These are phyloP conservation scores for Penicillium sumatraense DNA, from an alignment of 2,329 filamentous ascomycete genomes.

Conservation along the genomic window DNA sequence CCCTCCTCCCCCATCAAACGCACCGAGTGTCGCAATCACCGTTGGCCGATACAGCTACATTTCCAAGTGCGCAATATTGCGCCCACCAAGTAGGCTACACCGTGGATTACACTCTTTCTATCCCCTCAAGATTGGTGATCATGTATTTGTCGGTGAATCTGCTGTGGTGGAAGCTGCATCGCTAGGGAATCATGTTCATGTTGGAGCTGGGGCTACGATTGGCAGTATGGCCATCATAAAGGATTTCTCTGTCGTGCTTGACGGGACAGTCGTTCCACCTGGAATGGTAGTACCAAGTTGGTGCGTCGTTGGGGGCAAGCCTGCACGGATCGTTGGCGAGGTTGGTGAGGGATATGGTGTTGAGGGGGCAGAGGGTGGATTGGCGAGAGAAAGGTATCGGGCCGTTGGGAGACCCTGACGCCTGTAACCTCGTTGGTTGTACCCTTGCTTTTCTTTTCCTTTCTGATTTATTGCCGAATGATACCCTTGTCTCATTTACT, in stretches of 20 bases:
- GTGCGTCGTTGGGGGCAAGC: slow-evolving; percentile 83
- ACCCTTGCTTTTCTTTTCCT: slow-evolving; percentile 1
- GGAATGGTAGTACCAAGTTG: slow-evolving; percentile 94
- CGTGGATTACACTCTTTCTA: slow-evolving; percentile 70
- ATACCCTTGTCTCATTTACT: slow-evolving; percentile 21
- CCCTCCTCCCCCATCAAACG: slow-evolving; percentile 35
- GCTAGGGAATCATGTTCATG: slow-evolving; percentile 83
- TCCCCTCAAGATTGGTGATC: slow-evolving; percentile 89
- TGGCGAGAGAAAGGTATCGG: slow-evolving; percentile 49
- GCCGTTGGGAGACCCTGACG: slow-evolving; percentile 38
- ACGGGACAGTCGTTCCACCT: slow-evolving; percentile 79
- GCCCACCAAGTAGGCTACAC: slow-evolving; percentile 81
- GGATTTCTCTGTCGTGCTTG: slow-evolving; percentile 86
- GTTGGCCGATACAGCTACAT: slow-evolving; percentile 94
- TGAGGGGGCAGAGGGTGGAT: slow-evolving; percentile 49
- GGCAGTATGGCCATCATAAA: slow-evolving; percentile 91
- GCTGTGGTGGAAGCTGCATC: slow-evolving; percentile 81
- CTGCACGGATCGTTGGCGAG: slow-evolving; percentile 80
- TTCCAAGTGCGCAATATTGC: slow-evolving; percentile 74
- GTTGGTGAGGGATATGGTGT: slow-evolving; percentile 58
- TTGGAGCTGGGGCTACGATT: slow-evolving; percentile 76
- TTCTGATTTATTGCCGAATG: slow-evolving; percentile 12
- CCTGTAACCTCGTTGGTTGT: neutral
- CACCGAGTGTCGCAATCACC: slow-evolving; percentile 64
- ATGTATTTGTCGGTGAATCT: slow-evolving; percentile 82